Conservation (phyloP, 768 basidiomycete genomes). For the Gelatoporia subvermispora region DNA sequence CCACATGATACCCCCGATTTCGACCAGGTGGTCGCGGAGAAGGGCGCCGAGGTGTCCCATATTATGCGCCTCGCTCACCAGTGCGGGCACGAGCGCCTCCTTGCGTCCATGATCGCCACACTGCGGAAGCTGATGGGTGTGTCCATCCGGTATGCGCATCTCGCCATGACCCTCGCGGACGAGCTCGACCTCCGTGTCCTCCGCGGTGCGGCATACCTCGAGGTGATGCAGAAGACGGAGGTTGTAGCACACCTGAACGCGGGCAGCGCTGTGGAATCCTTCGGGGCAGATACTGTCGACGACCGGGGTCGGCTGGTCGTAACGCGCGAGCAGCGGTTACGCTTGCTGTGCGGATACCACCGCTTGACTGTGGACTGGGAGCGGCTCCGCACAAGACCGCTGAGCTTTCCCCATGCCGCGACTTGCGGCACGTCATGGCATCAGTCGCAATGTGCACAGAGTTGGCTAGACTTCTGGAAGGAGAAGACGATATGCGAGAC, state of each 20-base stretch:
- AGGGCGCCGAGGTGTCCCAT: conserved; percentile 26
- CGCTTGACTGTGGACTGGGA: conserved; percentile 68
- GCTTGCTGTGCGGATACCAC: conserved; percentile 66
- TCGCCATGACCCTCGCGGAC: conserved; percentile 70
- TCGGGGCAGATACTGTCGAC: conserved; percentile 30
- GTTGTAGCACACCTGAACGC: conserved; percentile 28
- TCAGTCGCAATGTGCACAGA: conserved; percentile 65
- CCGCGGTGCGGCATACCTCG: conserved; percentile 63
- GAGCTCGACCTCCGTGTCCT: conserved; percentile 58
- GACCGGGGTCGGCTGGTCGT: conserved; percentile 47
- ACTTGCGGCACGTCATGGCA: conserved; percentile 68
- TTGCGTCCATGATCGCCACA: conserved; percentile 54
- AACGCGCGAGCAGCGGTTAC: conserved; percentile 53
- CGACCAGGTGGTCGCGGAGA: conserved; percentile 11
- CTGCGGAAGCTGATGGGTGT: conserved; percentile 57
- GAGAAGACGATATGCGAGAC: conserved; percentile 62
- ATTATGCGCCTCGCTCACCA: conserved; percentile 63
- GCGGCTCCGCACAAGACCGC: conserved; percentile 48
- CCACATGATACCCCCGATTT: conserved; percentile 27
- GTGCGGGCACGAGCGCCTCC: conserved; percentile 56
- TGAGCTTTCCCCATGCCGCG: conserved; percentile 59
- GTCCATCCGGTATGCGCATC: conserved; percentile 63
- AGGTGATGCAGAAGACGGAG: conserved; percentile 63
- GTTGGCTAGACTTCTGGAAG: conserved; percentile 78
- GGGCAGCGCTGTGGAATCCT: conserved; percentile 11